A percentile compares a stretch with the other conserved stretches of the same genome.
phyloP scores from a whole-genome alignment of 768 basidiomycete genomes.

The Rhodotorula babjevae region DNA sequence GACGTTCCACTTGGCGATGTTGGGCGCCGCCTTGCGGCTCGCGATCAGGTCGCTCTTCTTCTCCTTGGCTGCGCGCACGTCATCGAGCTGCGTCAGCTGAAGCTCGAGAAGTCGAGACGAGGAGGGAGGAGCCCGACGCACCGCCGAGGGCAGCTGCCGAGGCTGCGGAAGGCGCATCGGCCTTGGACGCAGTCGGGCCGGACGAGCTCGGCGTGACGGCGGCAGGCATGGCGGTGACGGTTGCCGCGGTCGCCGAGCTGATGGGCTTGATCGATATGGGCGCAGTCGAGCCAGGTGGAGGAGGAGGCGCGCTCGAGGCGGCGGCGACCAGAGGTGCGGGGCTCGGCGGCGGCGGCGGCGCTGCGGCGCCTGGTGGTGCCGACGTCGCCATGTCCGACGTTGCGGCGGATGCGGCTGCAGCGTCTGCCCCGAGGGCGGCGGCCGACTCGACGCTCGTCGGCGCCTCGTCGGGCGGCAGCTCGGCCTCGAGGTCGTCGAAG shows the following conservation, averaged over 20 bases:
- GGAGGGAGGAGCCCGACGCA: not conserved
- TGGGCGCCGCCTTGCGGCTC: conserved; percentile 65
- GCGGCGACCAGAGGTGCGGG: not conserved
- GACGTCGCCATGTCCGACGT: not conserved
- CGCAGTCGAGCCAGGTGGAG: not conserved
- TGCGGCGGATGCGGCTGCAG: not conserved
- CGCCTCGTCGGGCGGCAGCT: not conserved
- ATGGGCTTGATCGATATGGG: conserved; percentile 31
- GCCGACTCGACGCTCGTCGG: too few relatives aligned
- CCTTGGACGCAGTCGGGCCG: not conserved
- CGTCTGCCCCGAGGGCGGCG: not conserved
- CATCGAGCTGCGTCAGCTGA: not conserved
- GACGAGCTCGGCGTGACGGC: not conserved
- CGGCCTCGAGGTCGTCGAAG: conserved; percentile 32
- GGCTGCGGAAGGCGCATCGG: not conserved
- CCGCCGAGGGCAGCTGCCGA: conserved; percentile 8
- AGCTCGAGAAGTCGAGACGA: not conserved
- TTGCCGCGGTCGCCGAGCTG: not conserved
- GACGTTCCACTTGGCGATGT: conserved; percentile 96
- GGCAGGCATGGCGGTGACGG: not conserved
- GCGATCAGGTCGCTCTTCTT: conserved; percentile 37
- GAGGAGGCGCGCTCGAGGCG: not conserved
- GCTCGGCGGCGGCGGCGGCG: not conserved
- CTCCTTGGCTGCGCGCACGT: conserved; percentile 12
- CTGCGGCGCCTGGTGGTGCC: not conserved